These are phyloP conservation scores for Mycocentrospora acerina DNA, from an alignment of 2,329 filamentous ascomycete species.

Conservation along the genomic window DNA sequence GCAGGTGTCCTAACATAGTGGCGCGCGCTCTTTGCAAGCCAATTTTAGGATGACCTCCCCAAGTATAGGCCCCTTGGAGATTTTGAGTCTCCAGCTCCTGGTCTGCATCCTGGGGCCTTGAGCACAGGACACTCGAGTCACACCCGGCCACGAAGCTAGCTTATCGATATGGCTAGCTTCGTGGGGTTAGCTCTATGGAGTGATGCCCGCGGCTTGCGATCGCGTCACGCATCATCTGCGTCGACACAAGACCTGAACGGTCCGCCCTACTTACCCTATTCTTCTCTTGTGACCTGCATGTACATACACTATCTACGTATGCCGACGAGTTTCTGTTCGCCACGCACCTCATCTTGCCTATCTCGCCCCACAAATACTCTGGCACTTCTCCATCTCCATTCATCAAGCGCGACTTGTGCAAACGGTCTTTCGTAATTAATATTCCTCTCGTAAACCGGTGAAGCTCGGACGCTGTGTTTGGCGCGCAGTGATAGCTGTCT, in stretches of 20 bases:
- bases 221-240: slow-evolving; percentile 33
- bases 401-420: slow-evolving; percentile 8
- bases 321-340: slow-evolving; percentile 21
- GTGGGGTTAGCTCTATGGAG: slow-evolving; percentile 11
- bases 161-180: slow-evolving; percentile 28
- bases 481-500: too few species aligned
- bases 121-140: too few species aligned
- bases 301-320: slow-evolving; percentile 1
- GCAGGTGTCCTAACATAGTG: too few species aligned
- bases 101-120: too few species aligned
- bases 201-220: slow-evolving; percentile 16
- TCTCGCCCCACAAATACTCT: slow-evolving; percentile 1
- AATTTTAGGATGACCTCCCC: too few species aligned
- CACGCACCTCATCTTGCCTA: slow-evolving; percentile 16
- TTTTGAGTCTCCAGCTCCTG: too few species aligned
- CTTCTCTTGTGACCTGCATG: slow-evolving; percentile 21
- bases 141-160: neutral
- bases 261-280: slow-evolving; percentile 17
- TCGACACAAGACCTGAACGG: slow-evolving; percentile 13
- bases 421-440: neutral
- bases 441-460: neutral
- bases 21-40: too few species aligned
- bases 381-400: neutral
- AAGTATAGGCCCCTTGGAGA: too few species aligned
- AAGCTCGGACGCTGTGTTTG: too few species aligned